Evolutionary conservation across 805 yeast species (phyloP).

Genomic region (Barnettozyma sucrosica): DNA sequence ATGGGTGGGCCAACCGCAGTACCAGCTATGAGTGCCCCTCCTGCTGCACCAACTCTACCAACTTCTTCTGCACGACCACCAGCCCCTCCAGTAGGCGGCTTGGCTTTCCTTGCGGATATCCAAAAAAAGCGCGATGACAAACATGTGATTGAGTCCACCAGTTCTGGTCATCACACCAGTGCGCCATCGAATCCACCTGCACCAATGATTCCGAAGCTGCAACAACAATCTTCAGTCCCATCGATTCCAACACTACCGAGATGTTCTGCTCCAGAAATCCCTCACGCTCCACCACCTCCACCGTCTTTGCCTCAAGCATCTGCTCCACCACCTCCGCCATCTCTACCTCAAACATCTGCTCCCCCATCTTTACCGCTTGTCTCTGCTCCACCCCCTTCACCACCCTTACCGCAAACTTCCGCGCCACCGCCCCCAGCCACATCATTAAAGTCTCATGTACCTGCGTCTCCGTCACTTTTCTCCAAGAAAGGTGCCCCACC

Average conservation of each 20-base stretch:
- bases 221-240: constrained; percentile 7
- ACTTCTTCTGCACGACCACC: constrained; percentile 19
- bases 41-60: neutral
- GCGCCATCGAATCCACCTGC: neutral
- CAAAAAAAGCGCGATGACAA: constrained; percentile 48
- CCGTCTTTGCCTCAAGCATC: constrained; percentile 9
- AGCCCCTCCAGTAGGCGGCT: constrained; percentile 17
- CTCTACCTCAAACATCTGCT: constrained; percentile 11
- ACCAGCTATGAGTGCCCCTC: neutral
- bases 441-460: constrained; percentile 5
- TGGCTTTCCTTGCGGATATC: constrained; percentile 56
- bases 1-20: no score
- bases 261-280: no score
- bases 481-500: constrained; percentile 5
- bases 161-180: neutral
- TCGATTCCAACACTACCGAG: no score
- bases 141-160: constrained; percentile 38
- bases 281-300: no score
- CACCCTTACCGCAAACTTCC: constrained; percentile 13
- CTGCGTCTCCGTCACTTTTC: constrained; percentile 12
- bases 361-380: constrained; percentile 25
- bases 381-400: constrained; percentile 22
- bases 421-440: constrained; percentile 18
- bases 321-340: constrained; percentile 13
- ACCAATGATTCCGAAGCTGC: constrained; percentile 8